phyloP scores from a whole-genome alignment of 2,329 filamentous ascomycete genomes.

The Colletotrichum somersetense region DNA sequence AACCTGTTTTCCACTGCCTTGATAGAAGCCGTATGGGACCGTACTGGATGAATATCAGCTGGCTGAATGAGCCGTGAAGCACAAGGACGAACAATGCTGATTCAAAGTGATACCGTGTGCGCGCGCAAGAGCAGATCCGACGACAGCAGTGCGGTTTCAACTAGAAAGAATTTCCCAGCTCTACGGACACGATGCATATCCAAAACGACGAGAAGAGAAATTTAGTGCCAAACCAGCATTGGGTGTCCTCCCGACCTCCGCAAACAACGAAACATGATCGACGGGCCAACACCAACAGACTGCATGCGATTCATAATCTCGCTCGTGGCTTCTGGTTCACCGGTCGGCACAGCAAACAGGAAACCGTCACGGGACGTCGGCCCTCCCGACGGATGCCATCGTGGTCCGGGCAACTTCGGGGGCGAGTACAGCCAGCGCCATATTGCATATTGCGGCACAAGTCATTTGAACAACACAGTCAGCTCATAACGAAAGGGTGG shows the following conservation, averaged over 20 bases:
- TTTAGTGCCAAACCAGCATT: background rate
- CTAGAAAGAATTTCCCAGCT: background rate
- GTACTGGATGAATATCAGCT: background rate
- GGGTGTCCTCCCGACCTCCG: background rate
- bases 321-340: background rate
- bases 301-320: background rate
- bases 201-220: background rate
- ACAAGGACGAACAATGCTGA: background rate
- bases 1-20: too few relatives aligned
- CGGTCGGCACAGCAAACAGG: background rate
- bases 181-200: background rate
- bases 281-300: background rate
- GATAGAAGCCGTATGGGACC: background rate
- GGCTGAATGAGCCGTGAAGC: background rate
- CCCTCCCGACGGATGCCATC: background rate
- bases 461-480: background rate
- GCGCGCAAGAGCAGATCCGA: background rate
- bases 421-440: background rate
- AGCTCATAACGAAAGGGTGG: too few relatives aligned
- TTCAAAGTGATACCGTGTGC: background rate
- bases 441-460: background rate
- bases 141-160: background rate
- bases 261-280: conserved; percentile 12
- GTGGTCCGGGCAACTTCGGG: background rate
- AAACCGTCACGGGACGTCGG: background rate